phyloP scores from a whole-genome alignment of 768 basidiomycete genomes.

The Lactifluus subvellereus region DNA sequence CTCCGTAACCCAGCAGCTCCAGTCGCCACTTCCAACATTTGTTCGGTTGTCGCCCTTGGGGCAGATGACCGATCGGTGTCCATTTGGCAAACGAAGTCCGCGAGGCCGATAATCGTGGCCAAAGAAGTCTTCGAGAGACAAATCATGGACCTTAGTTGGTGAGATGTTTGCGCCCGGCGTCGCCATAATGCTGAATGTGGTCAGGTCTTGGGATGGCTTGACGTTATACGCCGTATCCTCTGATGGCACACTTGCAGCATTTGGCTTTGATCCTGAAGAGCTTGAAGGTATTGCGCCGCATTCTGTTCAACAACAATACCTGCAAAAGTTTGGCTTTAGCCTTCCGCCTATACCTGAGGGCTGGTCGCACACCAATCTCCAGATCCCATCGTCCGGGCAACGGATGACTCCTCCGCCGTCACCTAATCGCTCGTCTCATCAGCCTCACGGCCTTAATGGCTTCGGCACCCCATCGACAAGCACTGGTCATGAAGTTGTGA shows the following conservation, averaged over 20 bases:
- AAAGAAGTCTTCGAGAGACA: constrained; percentile 93
- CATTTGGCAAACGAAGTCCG: constrained; percentile 93
- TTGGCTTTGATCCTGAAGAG: constrained; percentile 76
- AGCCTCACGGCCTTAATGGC: constrained; percentile 36
- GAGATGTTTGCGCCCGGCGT: constrained; percentile 26
- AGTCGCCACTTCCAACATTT: constrained; percentile 76
- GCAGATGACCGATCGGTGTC: constrained; percentile 92
- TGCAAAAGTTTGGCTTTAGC: constrained; percentile 74
- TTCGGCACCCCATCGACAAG: constrained; percentile 35
- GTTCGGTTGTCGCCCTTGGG: constrained; percentile 88
- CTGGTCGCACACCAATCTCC: constrained; percentile 47
- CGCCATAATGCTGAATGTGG: constrained; percentile 3
- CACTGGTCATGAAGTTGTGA: constrained; percentile 49
- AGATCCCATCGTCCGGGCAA: constrained; percentile 21
- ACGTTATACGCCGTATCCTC: constrained; percentile 93
- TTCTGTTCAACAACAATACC: constrained; percentile 69
- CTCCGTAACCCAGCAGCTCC: constrained; percentile 63
- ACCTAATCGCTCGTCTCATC: constrained; percentile 33
- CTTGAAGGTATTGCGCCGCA: constrained; percentile 75
- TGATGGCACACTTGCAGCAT: constrained; percentile 89
- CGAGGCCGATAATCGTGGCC: constrained; percentile 85
- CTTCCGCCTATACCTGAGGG: constrained; percentile 64
- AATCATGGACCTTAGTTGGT: constrained; percentile 96
- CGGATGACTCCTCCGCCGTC: constrained; percentile 47
- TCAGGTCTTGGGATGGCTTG: constrained; percentile 88